phyloP scores from a whole-genome alignment of 495 filamentous ascomycete genomes.

The Cryomyces minteri region DNA sequence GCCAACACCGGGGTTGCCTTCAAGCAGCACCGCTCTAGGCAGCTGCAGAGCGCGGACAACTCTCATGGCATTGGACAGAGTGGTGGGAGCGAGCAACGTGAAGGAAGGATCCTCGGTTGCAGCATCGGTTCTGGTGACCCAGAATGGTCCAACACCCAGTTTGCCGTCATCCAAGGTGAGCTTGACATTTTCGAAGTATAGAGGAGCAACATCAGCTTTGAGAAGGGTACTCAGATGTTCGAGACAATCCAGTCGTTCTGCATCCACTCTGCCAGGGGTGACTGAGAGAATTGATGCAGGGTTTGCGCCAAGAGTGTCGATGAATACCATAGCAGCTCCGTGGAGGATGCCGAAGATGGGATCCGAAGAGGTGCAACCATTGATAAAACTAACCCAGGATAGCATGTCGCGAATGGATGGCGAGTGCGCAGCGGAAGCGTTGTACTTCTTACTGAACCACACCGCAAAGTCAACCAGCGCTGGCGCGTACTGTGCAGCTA shows the following conservation, averaged over 20 bases:
- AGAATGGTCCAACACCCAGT: conserved; percentile 56
- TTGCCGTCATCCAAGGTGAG: conserved; percentile 27
- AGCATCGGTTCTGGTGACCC: conserved; percentile 31
- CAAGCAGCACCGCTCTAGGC: conserved; percentile 76
- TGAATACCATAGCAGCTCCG: conserved; percentile 87
- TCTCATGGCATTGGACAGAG: conserved; percentile 71
- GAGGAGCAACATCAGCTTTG: conserved; percentile 34
- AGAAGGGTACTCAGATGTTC: conserved; percentile 51
- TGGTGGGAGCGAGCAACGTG: conserved; percentile 75
- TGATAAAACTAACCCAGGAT: conserved; percentile 87
- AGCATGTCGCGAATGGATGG: conserved; percentile 84
- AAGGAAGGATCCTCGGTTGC: conserved; percentile 40
- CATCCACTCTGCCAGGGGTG: conserved; percentile 33
- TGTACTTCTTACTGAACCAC: conserved; percentile 75
- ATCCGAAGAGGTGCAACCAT: conserved; percentile 34
- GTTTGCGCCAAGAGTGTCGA: conserved; percentile 88
- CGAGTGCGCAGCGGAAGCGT: conserved; percentile 46
- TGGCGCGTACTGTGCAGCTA: conserved; percentile 30
- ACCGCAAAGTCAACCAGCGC: conserved; percentile 72
- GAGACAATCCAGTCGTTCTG: conserved; percentile 54
- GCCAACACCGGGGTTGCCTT: conserved; percentile 91
- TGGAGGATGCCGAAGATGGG: conserved; percentile 46
- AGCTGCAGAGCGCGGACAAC: conserved; percentile 81
- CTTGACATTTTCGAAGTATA: conserved; percentile 39
- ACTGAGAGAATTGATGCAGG: conserved; percentile 67